Base-by-base conservation (phyloP, 495 filamentous ascomycete genomes). In the Lentithecium fluviatile region DNA sequence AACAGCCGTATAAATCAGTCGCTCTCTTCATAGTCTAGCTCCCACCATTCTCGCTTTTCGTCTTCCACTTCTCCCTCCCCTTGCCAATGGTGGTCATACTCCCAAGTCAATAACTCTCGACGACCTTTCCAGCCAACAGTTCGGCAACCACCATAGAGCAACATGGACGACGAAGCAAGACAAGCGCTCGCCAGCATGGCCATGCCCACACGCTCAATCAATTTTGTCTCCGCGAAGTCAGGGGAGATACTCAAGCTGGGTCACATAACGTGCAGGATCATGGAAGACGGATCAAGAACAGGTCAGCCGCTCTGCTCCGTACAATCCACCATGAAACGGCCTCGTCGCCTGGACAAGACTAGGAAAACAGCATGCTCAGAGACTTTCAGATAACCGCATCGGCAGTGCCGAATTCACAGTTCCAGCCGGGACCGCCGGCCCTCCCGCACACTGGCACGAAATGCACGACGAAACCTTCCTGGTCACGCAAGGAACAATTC, bases 391-490 rank as follows among this genome's bases (percentile, higher is more conserved):
- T 63, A 78, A 80, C 68, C 77, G 80, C 47, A 70, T 83, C 59
- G 76, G 78, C 52, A 48, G 65, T 25, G 74, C 80, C 36, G 71
- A 78, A 52, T 64, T 83, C 51, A 76, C 71, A 54, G 49, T 84
- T 10, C 77, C 78, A 0, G 70, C 79, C 0, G 73, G 73, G 0
- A 76, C 74, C 12, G 68, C 75, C 4, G 81, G 79, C 3, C 81
- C 80, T 7, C 72, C 72, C 17, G 57, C 68, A 2, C 73, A 76
- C 65, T 79, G 73, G 75, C 75, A 77, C 67, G 72, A 75, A 58
- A 78, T 82, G 74, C 81, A 83, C 68, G 79, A 83, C 60, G 79
- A 83, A 71, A 74, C 77, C 26, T 84, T 83, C 71, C 69, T 82
- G 42, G 70, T 82, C 23, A 81, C 75, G 6, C 73, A 78, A 45